phyloP scores from a whole-genome alignment of 495 filamentous ascomycete species.

The Daldinia bambusicola region DNA sequence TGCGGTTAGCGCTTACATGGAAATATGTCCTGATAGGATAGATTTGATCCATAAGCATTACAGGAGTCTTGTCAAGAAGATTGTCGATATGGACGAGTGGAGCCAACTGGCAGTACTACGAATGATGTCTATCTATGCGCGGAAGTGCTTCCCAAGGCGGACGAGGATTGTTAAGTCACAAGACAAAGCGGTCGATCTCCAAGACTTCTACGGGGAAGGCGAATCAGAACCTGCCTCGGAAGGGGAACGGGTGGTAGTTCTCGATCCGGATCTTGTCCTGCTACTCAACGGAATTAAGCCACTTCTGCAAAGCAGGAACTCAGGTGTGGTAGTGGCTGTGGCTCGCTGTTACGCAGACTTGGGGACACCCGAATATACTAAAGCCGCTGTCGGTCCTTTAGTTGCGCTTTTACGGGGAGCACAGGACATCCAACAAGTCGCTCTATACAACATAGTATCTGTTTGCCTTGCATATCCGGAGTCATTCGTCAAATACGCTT shows the following conservation, averaged over 20 bases:
- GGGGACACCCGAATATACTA: slow-evolving; percentile 77
- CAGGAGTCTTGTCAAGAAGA: slow-evolving; percentile 80
- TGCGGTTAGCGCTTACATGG: slow-evolving; percentile 87
- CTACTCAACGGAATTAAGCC: slow-evolving; percentile 82
- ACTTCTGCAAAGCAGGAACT: slow-evolving; percentile 90
- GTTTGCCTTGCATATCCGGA: slow-evolving; percentile 78
- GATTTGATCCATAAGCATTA: slow-evolving; percentile 93
- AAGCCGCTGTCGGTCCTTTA: slow-evolving; percentile 78
- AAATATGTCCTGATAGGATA: slow-evolving; percentile 85
- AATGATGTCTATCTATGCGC: slow-evolving; percentile 83
- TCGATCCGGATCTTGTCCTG: slow-evolving; percentile 86
- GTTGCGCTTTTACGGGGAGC: slow-evolving; percentile 84
- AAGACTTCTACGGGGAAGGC: slow-evolving; percentile 79
- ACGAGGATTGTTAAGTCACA: slow-evolving; percentile 62
- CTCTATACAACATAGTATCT: slow-evolving; percentile 91
- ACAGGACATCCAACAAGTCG: slow-evolving; percentile 86
- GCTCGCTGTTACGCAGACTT: slow-evolving; percentile 85
- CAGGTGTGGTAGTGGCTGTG: slow-evolving; percentile 89
- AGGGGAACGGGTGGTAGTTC: slow-evolving; percentile 65
- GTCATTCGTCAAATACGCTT: slow-evolving; percentile 82
- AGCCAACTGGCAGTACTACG: slow-evolving; percentile 84
- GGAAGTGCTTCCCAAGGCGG: slow-evolving; percentile 86
- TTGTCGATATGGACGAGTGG: slow-evolving; percentile 99
- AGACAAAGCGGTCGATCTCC: slow-evolving; percentile 55
- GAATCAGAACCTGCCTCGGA: slow-evolving; percentile 56